These are phyloP conservation scores for Melanogaster broomeanus DNA, from an alignment of 768 basidiomycete species.

Conservation along the genomic window DNA sequence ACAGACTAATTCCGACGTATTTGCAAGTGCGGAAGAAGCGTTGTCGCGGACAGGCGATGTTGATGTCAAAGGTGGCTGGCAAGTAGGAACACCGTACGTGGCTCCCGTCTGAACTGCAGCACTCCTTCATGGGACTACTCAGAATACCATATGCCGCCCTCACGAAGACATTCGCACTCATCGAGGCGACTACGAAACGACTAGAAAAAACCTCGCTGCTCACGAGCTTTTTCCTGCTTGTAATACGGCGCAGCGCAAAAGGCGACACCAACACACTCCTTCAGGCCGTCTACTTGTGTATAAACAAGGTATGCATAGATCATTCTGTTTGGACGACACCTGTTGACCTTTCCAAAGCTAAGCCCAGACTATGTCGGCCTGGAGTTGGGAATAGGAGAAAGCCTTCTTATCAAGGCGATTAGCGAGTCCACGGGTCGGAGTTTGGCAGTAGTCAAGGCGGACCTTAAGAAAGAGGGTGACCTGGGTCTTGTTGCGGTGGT, in stretches of 20 bases:
- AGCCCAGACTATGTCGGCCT: slow-evolving; percentile 95
- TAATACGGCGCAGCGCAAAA: slow-evolving; percentile 82
- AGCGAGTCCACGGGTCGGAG: slow-evolving; percentile 94
- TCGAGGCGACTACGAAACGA: slow-evolving; percentile 94
- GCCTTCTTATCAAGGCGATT: slow-evolving; percentile 92
- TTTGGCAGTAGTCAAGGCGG: slow-evolving; percentile 77
- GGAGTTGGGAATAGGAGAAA: slow-evolving; percentile 96
- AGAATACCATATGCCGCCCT: slow-evolving; percentile 96
- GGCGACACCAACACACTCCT: slow-evolving; percentile 76
- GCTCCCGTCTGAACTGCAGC: not conserved
- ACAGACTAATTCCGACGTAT: slow-evolving; percentile 1
- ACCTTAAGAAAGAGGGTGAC: slow-evolving; percentile 94
- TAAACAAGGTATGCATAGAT: slow-evolving; percentile 74
- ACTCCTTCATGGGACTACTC: not conserved
- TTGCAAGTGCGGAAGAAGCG: slow-evolving; percentile 64
- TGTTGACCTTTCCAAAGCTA: slow-evolving; percentile 49
- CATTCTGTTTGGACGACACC: not conserved
- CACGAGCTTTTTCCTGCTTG: slow-evolving; percentile 85
- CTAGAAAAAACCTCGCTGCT: slow-evolving; percentile 89
- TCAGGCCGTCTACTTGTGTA: slow-evolving; percentile 92
- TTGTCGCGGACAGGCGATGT: slow-evolving; percentile 63
- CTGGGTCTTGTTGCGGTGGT: slow-evolving; percentile 97
- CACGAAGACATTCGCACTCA: slow-evolving; percentile 82
- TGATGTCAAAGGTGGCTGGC: slow-evolving; percentile 84
- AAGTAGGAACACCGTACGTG: slow-evolving; percentile 78